Evolutionary conservation across 2,329 filamentous ascomycete species (phyloP).

Genomic region (Coniochaeta sp.): DNA sequence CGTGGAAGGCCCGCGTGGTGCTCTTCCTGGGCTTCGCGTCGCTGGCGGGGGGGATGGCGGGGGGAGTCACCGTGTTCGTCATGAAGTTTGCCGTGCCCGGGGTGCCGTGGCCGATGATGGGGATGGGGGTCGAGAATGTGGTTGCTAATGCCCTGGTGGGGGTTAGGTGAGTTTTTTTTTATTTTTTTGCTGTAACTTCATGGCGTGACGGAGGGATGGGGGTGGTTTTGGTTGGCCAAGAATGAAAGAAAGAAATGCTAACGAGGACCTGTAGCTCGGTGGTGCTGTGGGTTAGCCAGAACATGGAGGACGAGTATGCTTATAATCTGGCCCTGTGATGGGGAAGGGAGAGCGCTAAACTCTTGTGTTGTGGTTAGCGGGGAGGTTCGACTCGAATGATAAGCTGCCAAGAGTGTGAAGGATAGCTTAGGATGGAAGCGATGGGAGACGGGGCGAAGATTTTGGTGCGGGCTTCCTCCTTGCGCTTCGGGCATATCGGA

Average conservation of each 20-base stretch:
- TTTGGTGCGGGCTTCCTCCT: background rate
- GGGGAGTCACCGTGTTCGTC: conserved; percentile 60
- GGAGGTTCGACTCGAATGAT: background rate
- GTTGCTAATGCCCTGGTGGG: conserved; percentile 57
- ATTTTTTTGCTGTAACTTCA: no score
- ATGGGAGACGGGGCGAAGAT: no score
- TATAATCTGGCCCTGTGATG: conserved; percentile 56
- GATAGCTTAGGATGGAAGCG: no score
- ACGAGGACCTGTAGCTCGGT: conserved; percentile 40
- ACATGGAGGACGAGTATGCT: conserved; percentile 65
- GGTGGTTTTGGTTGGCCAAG: no score
- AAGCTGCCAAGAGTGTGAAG: no score
- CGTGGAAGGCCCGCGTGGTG: conserved; percentile 62
- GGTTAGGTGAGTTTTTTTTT: conserved; percentile 35
- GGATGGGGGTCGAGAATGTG: conserved; percentile 61
- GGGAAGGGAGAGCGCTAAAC: background rate
- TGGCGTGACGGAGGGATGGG: no score
- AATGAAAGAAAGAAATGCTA: conserved; percentile 2
- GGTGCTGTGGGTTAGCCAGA: conserved; percentile 62
- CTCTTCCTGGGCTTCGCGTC: conserved; percentile 60
- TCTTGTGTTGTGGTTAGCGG: background rate
- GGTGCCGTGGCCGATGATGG: conserved; percentile 51
- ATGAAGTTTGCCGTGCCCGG: conserved; percentile 54
- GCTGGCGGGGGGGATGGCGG: conserved; percentile 60
- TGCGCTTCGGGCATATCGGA: background rate